A percentile compares a stretch with the other conserved stretches of the same genome.
Evolutionary conservation across 352 stramenopile genomes (phyloP).

Genomic region (Phytophthora crassamura): DNA sequence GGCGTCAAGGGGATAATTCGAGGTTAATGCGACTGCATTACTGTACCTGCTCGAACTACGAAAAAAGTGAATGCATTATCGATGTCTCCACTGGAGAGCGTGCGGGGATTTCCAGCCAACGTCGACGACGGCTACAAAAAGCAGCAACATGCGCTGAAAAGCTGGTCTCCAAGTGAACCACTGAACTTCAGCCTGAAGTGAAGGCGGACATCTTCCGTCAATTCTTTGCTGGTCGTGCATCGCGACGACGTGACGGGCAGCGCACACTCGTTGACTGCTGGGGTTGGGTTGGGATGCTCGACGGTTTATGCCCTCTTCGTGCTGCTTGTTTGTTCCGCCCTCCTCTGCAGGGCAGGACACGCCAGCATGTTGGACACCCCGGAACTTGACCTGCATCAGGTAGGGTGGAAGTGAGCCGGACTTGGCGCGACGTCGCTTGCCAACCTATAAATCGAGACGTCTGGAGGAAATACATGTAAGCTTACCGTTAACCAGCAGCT

Average conservation of each 20-base stretch:
- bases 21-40: conserved; percentile 28
- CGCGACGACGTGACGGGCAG: conserved; percentile 22
- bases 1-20: too few species aligned
- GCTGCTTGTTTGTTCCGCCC: conserved; percentile 34
- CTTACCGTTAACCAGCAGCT: too few species aligned
- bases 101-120: background rate
- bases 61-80: conserved; percentile 30
- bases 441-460: too few species aligned
- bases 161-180: conserved; percentile 9
- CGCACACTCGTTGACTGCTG: conserved; percentile 12
- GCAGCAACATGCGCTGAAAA: conserved; percentile 6
- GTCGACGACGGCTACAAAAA: conserved; percentile 12
- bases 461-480: too few species aligned
- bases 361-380: conserved; percentile 96
- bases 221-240: conserved; percentile 20
- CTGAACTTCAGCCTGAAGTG: background rate
- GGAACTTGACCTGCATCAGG: conserved; percentile 96
- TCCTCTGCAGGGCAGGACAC: conserved; percentile 59
- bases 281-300: conserved; percentile 10
- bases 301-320: conserved; percentile 25
- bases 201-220: background rate
- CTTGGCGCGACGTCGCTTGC: too few species aligned
- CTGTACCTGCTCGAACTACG: conserved; percentile 5
- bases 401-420: conserved; percentile 78
- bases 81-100: conserved; percentile 23